Evolutionary conservation across 169 alveolate genomes (phyloP).

Genomic region (Babesia ovata): DNA sequence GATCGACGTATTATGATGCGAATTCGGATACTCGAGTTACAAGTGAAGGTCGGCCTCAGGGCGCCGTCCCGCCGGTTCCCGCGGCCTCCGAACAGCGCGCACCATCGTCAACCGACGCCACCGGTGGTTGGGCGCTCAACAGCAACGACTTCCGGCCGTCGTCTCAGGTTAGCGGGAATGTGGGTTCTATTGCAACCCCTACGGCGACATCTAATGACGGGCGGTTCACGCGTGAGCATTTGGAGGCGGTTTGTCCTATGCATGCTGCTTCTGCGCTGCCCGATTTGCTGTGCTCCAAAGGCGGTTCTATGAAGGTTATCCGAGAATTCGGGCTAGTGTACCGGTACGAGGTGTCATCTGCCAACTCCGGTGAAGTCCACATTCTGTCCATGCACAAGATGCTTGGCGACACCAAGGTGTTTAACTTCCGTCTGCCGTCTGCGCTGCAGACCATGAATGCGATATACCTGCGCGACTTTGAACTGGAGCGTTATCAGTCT

Average conservation of each 20-base stretch:
- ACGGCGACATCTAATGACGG: neutral
- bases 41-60: too few relatives aligned
- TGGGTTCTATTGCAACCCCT: neutral
- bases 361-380: conserved; percentile 7
- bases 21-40: too few relatives aligned
- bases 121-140: conserved; percentile 13
- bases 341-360: conserved; percentile 3
- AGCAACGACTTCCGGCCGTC: neutral
- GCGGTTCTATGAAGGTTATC: conserved; percentile 7
- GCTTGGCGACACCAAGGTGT: conserved; percentile 16
- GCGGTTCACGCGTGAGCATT: conserved; percentile 3
- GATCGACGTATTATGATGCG: too few relatives aligned
- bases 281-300: conserved; percentile 9
- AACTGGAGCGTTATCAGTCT: conserved; percentile 36
- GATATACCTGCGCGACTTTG: conserved; percentile 51
- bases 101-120: neutral
- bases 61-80: neutral
- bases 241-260: conserved; percentile 57
- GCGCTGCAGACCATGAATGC: conserved; percentile 24
- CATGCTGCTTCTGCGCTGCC: conserved; percentile 47
- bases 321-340: conserved; percentile 17
- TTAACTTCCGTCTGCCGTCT: conserved; percentile 42
- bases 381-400: conserved; percentile 40
- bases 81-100: neutral
- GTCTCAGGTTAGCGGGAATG: conserved; percentile 2